Percentiles rank a stretch among this genome's conserved stretches.
Evolutionary conservation across 768 basidiomycete genomes (phyloP).

Genomic region (Phylloporus arenicola): DNA sequence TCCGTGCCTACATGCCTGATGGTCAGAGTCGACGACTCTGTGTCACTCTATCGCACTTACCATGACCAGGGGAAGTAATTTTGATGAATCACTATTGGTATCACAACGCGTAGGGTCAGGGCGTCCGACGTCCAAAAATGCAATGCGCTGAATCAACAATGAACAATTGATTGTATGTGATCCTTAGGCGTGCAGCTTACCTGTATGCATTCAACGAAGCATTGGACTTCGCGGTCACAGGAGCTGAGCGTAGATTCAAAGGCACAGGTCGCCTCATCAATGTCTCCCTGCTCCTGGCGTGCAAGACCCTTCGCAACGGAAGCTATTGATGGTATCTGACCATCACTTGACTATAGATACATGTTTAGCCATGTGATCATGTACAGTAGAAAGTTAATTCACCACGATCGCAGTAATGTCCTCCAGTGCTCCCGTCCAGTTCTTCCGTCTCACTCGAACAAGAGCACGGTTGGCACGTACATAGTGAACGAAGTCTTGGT

Average conservation of each 20-base stretch:
- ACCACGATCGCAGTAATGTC: constrained; percentile 5
- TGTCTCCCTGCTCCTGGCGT: neutral
- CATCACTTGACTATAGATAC: neutral
- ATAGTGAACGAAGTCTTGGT: neutral
- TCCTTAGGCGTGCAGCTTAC: too few relatives aligned
- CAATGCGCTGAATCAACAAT: too few relatives aligned
- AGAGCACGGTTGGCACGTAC: constrained; percentile 13
- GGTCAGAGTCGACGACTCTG: neutral
- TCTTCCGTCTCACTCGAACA: constrained; percentile 3
- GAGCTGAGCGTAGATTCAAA: too few relatives aligned
- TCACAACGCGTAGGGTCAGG: neutral
- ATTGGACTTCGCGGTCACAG: too few relatives aligned
- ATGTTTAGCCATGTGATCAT: neutral
- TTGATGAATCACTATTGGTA: neutral
- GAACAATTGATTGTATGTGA: too few relatives aligned
- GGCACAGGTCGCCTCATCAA: neutral
- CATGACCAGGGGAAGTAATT: neutral
- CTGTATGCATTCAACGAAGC: too few relatives aligned
- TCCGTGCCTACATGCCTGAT: neutral
- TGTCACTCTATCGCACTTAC: neutral
- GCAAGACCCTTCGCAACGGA: neutral
- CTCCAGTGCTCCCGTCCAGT: constrained; percentile 5
- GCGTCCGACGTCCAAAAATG: neutral
- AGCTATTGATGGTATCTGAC: neutral
- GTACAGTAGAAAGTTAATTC: neutral